Evolutionary conservation across 768 basidiomycete genomes (phyloP), one percentile per base, ranked within the genome.

Genomic region (Lyophyllum semitale): DNA sequence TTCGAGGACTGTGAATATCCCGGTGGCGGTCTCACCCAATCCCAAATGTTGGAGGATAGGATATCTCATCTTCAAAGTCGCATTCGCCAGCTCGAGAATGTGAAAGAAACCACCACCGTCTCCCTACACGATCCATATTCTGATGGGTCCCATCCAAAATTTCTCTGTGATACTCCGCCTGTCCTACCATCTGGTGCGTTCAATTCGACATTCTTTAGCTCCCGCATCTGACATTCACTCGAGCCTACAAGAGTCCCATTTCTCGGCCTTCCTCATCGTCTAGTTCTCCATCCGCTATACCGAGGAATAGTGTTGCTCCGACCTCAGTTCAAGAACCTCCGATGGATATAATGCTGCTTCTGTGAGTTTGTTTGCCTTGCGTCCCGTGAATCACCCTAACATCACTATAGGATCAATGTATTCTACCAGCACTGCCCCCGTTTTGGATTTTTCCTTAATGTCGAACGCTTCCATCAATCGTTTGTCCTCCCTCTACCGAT

Each of bases 1-100:
- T 68, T 68, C 1, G 77, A 78, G 2, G 83, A 85, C 53, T 85
- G 84, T 58, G 84, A 85, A 67, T 85, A 84, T 60, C 76, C 76
- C 2, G 77, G 72, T 4, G 66, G 65, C 11, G 77, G 76, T 15
- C 73, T 73, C 13, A 74, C 81, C 0, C 72, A 68, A 8, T 78
- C 76, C 0, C 69, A 84, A 58, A 59, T 73, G 0, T 64, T 85
- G 4, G 80, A 84, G 60, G 75, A 78, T 22, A 69, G 78, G 5
- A 69, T 84, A 9, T 67, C 72, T 0, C 70, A 75, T 13, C 63
- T 85, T 11, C 73, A 77, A 52, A 64, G 65, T 5, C 74, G 80
- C 20, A 71, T 84, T 4, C 68, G 66, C 27, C 73, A 79, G 22
- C 63, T 81, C 1, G 75, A 81, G 55, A 63, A 64, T 49, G 61